Percentiles rank a stretch among this genome's conserved stretches.
phyloP scores from a whole-genome alignment of 1,139 yeast species.

The Geotrichum australiense region DNA sequence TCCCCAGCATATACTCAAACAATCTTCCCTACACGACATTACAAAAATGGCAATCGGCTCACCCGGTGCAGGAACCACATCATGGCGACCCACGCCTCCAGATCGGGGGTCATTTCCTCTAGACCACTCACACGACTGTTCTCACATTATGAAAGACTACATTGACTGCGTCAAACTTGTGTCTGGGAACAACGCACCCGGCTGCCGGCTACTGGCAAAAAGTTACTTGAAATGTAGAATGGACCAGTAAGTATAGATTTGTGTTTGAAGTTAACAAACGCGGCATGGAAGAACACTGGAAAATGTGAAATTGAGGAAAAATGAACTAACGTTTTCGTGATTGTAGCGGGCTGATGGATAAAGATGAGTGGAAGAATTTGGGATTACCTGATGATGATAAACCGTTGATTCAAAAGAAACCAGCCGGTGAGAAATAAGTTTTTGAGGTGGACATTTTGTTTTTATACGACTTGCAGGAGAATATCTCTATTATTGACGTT shows the following conservation, averaged over 20 bases:
- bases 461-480: too few relatives aligned
- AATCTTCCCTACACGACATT: not conserved
- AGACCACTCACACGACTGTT: constrained; percentile 86
- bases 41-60: constrained; percentile 13
- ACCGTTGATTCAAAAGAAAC: constrained; percentile 11
- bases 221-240: constrained; percentile 77
- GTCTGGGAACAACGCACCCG: constrained; percentile 77
- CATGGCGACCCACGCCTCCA: constrained; percentile 78
- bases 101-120: constrained; percentile 94
- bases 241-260: constrained; percentile 46
- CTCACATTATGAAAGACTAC: constrained; percentile 64
- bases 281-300: too few relatives aligned
- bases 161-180: constrained; percentile 72
- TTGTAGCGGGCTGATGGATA: constrained; percentile 61
- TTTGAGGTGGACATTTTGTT: too few relatives aligned
- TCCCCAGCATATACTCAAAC: not conserved
- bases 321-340: too few relatives aligned
- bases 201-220: constrained; percentile 79
- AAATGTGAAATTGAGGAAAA: too few relatives aligned
- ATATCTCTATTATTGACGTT: too few relatives aligned
- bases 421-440: too few relatives aligned
- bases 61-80: constrained; percentile 18
- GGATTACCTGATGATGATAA: constrained; percentile 67
- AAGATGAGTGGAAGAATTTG: constrained; percentile 71
- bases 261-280: not conserved